Base-by-base conservation (phyloP, 371 early-diverging fungal species). In the Chytridium lagenaria region DNA sequence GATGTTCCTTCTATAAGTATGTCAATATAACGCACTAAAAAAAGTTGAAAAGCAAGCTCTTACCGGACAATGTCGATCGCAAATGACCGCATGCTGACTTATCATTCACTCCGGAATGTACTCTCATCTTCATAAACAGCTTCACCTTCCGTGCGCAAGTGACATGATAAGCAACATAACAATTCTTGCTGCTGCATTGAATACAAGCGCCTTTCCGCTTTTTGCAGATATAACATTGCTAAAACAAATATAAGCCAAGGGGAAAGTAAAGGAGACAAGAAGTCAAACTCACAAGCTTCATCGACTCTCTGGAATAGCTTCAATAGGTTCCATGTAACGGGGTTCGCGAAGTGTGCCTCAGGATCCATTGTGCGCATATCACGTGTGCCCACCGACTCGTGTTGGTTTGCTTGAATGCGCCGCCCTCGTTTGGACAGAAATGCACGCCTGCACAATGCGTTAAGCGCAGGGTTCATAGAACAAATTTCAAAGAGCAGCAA, bases 281-380 rank as follows among this genome's bases (percentile, higher is more conserved):
- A n/a, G n/a, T n/a, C n/a, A n/a, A n/a, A n/a, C n/a, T 69, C 72
- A 85, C 83, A 74, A 97, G 82, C 52, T 87, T 90, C 95, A 97
- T 26, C 98, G 90, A 63, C 92, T 91, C 34, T 90, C 90, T 1
- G 96, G 97, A 22, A 98, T 91, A 67, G 87, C 89, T 39, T 93
- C 93, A 26, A 99, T 93, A 0, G 99, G 99, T 78, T 99, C 99
- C 96, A 98, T 96, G 79, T 95, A 94, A 93, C 95, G 2, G 90
- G n/a, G 79, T 99, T 99, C 39, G 92, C 88, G 22, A 99, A 83
- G 16, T 86, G 83, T n/a, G 92, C 93, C 80, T 98, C 99, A 0
- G 97, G 97, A 98, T 96, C 94, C 96, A 98, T 61, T 94, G 83
- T 0, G 98, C 96, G 78, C 99, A 99, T 23, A 96, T 77, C 1